Conservation (phyloP, 805 yeast species). For the Schizosaccharomyces octosporus region DNA sequence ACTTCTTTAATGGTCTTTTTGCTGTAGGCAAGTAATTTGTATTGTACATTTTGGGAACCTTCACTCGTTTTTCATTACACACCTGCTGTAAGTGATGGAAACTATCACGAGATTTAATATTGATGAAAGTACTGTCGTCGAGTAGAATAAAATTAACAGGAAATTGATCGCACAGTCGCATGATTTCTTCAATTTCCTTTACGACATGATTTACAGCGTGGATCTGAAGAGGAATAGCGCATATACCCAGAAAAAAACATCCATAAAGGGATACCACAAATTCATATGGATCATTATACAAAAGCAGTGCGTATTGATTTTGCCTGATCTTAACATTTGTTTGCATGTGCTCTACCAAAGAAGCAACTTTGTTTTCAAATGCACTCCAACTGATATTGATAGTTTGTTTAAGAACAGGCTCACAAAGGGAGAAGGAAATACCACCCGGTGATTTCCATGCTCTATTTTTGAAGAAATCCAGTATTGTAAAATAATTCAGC, state of each 20-base stretch:
- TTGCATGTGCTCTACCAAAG: constrained; percentile 45
- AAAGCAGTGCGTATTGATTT: constrained; percentile 52
- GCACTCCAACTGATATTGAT: constrained; percentile 53
- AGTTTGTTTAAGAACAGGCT: constrained; percentile 21
- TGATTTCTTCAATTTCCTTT: constrained; percentile 49
- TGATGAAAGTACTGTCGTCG: constrained; percentile 47
- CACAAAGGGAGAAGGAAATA: constrained; percentile 32
- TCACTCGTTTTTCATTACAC: constrained; percentile 12
- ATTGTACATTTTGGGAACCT: background rate
- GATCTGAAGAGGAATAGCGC: constrained; percentile 59
- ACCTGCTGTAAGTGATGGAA: constrained; percentile 30
- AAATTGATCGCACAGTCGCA: constrained; percentile 42
- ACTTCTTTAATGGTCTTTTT: background rate
- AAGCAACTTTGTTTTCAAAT: constrained; percentile 50
- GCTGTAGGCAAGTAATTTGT: background rate
- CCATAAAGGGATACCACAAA: constrained; percentile 64
- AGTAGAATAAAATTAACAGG: constrained; percentile 49
- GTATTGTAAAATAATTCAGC: constrained; percentile 42
- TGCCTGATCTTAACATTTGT: constrained; percentile 37
- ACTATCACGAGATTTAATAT: constrained; percentile 43
- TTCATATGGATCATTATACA: constrained; percentile 74
- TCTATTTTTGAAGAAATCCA: constrained; percentile 59
- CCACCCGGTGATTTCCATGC: constrained; percentile 52
- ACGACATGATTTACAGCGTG: constrained; percentile 38
- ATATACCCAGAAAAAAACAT: constrained; percentile 56